Conservation (phyloP, 208 protist genomes). For the Leishmania lainsoni region DNA sequence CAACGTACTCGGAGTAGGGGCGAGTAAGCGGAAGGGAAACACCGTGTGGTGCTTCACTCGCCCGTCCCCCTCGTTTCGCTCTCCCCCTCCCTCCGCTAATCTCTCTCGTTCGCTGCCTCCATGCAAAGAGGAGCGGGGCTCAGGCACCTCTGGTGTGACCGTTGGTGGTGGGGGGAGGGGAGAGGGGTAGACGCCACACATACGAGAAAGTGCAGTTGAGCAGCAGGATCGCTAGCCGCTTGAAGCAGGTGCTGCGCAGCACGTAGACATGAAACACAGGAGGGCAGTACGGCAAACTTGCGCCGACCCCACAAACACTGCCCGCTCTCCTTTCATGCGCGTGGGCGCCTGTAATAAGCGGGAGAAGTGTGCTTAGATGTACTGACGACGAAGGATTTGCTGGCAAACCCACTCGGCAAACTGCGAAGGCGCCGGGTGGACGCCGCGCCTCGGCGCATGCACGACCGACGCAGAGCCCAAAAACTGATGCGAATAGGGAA, state of each 20-base stretch:
- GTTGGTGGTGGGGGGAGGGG: neutral
- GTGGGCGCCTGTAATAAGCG: neutral
- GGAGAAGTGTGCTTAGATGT: slow-evolving; percentile 18
- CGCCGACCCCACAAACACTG: neutral
- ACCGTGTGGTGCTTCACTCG: neutral
- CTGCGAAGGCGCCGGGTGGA: neutral
- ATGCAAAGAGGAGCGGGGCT: neutral
- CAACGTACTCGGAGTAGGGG: neutral
- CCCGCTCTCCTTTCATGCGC: neutral
- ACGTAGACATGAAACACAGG: neutral
- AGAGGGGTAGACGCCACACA: neutral
- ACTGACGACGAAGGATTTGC: slow-evolving; percentile 40
- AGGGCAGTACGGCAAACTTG: neutral
- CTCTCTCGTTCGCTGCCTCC: neutral
- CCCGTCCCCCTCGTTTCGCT: neutral
- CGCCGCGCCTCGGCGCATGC: neutral
- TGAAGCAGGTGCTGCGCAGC: neutral
- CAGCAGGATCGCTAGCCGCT: neutral
- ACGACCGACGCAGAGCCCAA: neutral
- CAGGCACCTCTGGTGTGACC: too few species aligned
- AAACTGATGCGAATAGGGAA: slow-evolving; percentile 5
- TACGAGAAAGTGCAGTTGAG: neutral
- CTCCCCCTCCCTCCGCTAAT: neutral
- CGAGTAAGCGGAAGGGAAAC: neutral
- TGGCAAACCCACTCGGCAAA: slow-evolving; percentile 39